Evolutionary conservation across 176 grass and related monocot genomes (phyloP).

Genomic region (Sorghum bicolor): DNA sequence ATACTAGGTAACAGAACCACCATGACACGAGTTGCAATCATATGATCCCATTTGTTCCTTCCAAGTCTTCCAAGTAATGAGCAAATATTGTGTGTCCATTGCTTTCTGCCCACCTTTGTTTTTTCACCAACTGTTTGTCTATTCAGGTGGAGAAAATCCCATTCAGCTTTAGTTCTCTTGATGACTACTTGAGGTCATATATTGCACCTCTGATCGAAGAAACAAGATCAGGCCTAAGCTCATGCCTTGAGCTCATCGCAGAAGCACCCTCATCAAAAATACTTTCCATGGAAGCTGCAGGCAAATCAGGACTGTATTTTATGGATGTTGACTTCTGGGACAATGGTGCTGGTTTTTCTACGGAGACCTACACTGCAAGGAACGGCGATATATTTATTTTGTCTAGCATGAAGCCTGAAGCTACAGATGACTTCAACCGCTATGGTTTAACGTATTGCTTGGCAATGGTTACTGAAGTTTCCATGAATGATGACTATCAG

Average conservation of each 20-base stretch:
- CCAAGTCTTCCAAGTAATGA: too few species aligned
- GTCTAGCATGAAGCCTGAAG: slow-evolving; percentile 45
- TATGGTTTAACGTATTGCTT: slow-evolving; percentile 49
- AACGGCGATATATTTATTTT: slow-evolving; percentile 68
- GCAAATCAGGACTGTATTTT: slow-evolving; percentile 16
- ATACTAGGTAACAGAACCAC: too few species aligned
- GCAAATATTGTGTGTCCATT: too few species aligned
- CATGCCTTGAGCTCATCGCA: slow-evolving; percentile 48
- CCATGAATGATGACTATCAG: slow-evolving; percentile 38
- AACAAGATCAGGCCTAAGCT: slow-evolving; percentile 54
- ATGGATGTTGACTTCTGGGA: slow-evolving; percentile 57
- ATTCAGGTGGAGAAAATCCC: slow-evolving; percentile 61
- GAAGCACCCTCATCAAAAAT: slow-evolving; percentile 55
- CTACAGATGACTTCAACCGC: slow-evolving; percentile 32
- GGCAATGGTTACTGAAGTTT: slow-evolving; percentile 60
- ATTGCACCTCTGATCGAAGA: slow-evolving; percentile 62
- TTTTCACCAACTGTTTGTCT: background rate
- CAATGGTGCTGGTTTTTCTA: slow-evolving; percentile 29
- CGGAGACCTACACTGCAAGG: slow-evolving; percentile 44
- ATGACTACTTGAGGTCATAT: slow-evolving; percentile 49
- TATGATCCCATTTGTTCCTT: too few species aligned
- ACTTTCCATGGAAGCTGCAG: slow-evolving; percentile 36
- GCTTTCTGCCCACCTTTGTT: too few species aligned
- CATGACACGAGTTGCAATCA: too few species aligned
- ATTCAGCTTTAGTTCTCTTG: slow-evolving; percentile 35